phyloP scores from a whole-genome alignment of 768 basidiomycete species.

The Lentinula edodes region DNA sequence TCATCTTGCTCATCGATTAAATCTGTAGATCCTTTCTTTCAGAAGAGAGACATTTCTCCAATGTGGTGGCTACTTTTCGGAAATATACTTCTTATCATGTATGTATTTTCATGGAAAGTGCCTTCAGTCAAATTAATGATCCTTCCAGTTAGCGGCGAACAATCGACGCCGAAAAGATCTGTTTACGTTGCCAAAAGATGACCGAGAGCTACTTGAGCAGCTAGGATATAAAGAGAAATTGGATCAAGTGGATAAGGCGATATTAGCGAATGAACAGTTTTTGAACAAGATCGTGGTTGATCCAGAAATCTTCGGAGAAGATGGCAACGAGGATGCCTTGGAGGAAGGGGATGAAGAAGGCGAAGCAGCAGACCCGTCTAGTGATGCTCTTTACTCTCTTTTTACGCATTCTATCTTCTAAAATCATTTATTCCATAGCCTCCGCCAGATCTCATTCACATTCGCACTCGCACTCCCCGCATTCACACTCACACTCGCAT shows the following conservation, averaged over 20 bases:
- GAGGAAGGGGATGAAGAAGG: conserved; percentile 12
- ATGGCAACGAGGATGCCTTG: conserved; percentile 21
- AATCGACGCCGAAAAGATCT: conserved; percentile 72
- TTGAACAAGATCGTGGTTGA: conserved; percentile 66
- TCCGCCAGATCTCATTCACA: conserved; percentile 6
- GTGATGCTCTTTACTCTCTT: conserved; percentile 17
- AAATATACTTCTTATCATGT: conserved; percentile 77
- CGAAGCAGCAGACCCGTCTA: conserved; percentile 4
- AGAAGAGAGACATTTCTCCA: conserved; percentile 69
- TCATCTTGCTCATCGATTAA: neutral
- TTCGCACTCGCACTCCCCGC: conserved; percentile 16
- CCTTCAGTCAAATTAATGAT: neutral
- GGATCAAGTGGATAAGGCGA: conserved; percentile 73
- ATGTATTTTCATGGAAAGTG: conserved; percentile 14
- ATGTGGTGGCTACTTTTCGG: conserved; percentile 70
- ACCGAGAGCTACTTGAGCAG: conserved; percentile 60
- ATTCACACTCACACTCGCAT: conserved; percentile 25
- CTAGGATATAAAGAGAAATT: conserved; percentile 80
- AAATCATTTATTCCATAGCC: neutral
- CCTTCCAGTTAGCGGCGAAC: conserved; percentile 41
- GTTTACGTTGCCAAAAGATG: conserved; percentile 59
- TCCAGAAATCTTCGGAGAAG: conserved; percentile 77
- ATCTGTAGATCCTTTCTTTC: neutral
- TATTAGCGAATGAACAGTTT: conserved; percentile 76
- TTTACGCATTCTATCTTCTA: neutral